phyloP scores from a whole-genome alignment of 129 eudicot species.

The Chrysanthemum lavandulifolium region DNA sequence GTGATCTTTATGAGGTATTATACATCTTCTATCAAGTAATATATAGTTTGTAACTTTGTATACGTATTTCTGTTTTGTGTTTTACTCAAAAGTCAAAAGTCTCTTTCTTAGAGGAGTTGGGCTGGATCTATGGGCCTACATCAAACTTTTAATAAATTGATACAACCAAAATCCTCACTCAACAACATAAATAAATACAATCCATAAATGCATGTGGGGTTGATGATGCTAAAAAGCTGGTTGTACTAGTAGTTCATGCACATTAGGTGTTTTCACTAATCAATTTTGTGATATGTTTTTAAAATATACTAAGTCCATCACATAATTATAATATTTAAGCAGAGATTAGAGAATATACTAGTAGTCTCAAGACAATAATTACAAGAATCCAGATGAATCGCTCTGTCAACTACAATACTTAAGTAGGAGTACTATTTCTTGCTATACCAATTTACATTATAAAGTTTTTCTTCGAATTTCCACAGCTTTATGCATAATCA shows the following conservation, averaged over 20 bases:
- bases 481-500: neutral
- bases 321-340: neutral
- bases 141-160: neutral
- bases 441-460: neutral
- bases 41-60: too few species aligned
- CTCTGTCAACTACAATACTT: slow-evolving; percentile 19
- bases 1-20: too few species aligned
- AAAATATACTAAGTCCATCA: neutral
- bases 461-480: neutral
- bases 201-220: slow-evolving; percentile 20
- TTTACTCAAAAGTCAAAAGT: too few species aligned
- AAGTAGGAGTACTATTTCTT: neutral
- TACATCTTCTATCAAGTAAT: too few species aligned
- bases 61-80: too few species aligned
- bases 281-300: neutral
- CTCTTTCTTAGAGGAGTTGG: neutral
- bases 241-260: slow-evolving; percentile 5
- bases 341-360: slow-evolving; percentile 12
- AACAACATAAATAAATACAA: slow-evolving; percentile 3
- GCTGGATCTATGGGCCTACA: neutral
- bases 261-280: slow-evolving; percentile 14
- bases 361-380: slow-evolving; percentile 17
- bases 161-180: neutral
- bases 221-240: slow-evolving; percentile 1
- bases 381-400: slow-evolving; percentile 27